Conservation (phyloP, 495 filamentous ascomycete species). For the Bryoglossum gracile region DNA sequence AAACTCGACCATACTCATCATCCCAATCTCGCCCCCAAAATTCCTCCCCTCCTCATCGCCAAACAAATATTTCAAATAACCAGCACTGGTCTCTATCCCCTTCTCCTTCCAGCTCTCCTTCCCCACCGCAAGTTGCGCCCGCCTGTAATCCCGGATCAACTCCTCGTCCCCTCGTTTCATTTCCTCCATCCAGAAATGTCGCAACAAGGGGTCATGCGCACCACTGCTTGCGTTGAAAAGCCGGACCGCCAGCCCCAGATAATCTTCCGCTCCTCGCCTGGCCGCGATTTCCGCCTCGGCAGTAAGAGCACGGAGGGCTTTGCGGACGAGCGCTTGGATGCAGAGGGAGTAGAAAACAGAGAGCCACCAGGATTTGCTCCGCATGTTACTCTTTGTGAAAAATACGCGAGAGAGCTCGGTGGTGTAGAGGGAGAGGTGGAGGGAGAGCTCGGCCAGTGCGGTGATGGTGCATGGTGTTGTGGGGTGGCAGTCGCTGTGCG, state of each 20-base stretch:
- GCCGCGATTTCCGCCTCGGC: neutral
- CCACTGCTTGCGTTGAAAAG: neutral
- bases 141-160: neutral
- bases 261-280: neutral
- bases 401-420: slow-evolving; percentile 31
- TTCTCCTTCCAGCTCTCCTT: neutral
- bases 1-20: too few relatives aligned
- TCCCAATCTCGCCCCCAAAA: too few relatives aligned
- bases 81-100: neutral
- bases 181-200: neutral
- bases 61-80: neutral
- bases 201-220: neutral
- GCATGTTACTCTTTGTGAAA: slow-evolving; percentile 34
- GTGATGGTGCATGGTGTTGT: slow-evolving; percentile 26
- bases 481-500: slow-evolving; percentile 23
- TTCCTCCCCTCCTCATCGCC: neutral
- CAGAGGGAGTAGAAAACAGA: slow-evolving; percentile 32
- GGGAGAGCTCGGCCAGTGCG: slow-evolving; percentile 26
- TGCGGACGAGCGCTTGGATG: slow-evolving; percentile 31
- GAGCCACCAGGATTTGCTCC: slow-evolving; percentile 29
- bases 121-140: neutral
- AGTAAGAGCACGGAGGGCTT: slow-evolving; percentile 26
- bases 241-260: neutral
- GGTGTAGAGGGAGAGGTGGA: slow-evolving; percentile 21
- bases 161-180: neutral